A percentile compares a stretch with the other conserved stretches of the same genome.
These are phyloP conservation scores for Wickerhamomyces sydowiorum DNA, from an alignment of 805 yeast genomes.

Conservation along the genomic window DNA sequence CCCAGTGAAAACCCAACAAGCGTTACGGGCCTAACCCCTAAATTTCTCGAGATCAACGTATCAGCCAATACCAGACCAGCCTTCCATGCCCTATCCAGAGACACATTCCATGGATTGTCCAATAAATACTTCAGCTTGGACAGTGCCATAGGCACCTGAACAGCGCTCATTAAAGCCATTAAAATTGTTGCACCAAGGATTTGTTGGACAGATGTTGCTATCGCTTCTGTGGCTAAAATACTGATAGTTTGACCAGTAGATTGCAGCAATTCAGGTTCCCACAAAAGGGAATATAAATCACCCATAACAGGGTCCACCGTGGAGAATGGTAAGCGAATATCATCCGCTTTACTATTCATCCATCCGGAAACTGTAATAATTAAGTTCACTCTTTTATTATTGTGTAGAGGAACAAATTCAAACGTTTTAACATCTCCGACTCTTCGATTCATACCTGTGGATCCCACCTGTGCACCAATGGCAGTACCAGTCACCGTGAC, in stretches of 20 bases:
- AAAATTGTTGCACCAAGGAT: slow-evolving; percentile 87
- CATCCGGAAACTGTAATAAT: slow-evolving; percentile 93
- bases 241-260: slow-evolving; percentile 95
- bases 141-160: slow-evolving; percentile 88
- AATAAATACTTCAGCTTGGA: slow-evolving; percentile 83
- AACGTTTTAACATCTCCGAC: slow-evolving; percentile 91
- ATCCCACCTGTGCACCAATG: slow-evolving; percentile 86
- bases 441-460: slow-evolving; percentile 76
- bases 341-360: slow-evolving; percentile 95
- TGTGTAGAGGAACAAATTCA: slow-evolving; percentile 89
- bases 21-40: slow-evolving; percentile 90
- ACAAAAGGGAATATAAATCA: slow-evolving; percentile 80
- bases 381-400: slow-evolving; percentile 80
- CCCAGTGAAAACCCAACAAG: slow-evolving; percentile 92
- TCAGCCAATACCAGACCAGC: slow-evolving; percentile 92
- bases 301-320: slow-evolving; percentile 99
- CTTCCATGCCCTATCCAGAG: slow-evolving; percentile 94
- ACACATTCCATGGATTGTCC: slow-evolving; percentile 98
- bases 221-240: slow-evolving; percentile 88
- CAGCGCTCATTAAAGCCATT: slow-evolving; percentile 85
- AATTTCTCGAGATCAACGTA: slow-evolving; percentile 75
- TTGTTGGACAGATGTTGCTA: slow-evolving; percentile 92
- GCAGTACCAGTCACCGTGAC: slow-evolving; percentile 91
- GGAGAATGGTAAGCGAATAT: slow-evolving; percentile 91
- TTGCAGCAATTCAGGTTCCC: slow-evolving; percentile 98